Evolutionary conservation across 202 grass and related monocot species (phyloP).

Genomic region (Carex sylvatica): DNA sequence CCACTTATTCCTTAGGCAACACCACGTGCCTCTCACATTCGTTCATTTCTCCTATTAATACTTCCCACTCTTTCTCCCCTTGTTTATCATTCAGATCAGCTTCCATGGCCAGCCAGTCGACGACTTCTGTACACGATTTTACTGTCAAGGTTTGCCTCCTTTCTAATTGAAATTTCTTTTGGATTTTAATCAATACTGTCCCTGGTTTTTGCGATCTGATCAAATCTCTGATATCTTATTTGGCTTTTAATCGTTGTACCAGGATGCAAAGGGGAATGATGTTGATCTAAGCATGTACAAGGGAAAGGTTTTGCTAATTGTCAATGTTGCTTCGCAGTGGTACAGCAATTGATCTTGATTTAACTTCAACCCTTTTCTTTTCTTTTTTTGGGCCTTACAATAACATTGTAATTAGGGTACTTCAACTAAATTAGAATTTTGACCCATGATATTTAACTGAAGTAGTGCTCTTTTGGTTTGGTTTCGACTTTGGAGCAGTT

Average conservation of each 20-base stretch:
- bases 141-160: slow-evolving; percentile 65
- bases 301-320: slow-evolving; percentile 83
- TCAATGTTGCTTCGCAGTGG: slow-evolving; percentile 98
- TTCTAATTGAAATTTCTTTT: background rate
- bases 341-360: slow-evolving; percentile 30
- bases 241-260: background rate
- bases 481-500: background rate
- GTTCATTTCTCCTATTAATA: background rate
- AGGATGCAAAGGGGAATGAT: slow-evolving; percentile 84
- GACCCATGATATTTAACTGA: background rate
- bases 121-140: slow-evolving; percentile 73
- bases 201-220: background rate
- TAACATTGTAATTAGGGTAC: background rate
- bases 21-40: background rate
- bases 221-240: slow-evolving; percentile 4
- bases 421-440: background rate
- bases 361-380: background rate
- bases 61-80: background rate
- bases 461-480: background rate
- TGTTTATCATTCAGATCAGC: background rate
- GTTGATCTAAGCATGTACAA: slow-evolving; percentile 82
- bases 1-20: background rate
- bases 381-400: background rate
- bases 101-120: slow-evolving; percentile 45
- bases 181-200: background rate